Base-by-base conservation (phyloP, 2,329 filamentous ascomycete genomes). In the Lecanicillium sp. region DNA sequence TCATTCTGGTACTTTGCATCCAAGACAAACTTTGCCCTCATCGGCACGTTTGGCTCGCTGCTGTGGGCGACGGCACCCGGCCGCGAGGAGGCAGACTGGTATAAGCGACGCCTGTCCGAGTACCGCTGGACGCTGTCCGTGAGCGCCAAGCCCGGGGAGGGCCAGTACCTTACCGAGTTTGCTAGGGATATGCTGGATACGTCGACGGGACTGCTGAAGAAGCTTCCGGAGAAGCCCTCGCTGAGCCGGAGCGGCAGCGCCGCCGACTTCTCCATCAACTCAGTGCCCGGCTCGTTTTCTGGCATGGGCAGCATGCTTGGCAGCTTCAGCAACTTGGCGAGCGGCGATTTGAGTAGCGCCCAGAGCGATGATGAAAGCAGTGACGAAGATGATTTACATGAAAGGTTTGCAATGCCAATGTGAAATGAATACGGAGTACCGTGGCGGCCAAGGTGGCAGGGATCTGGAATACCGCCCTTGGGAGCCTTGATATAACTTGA, bases 51-150 rank as follows among this genome's bases (percentile, higher is more conserved):
- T 57, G 90, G 89, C 4, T 86, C 85, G 12, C 69, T 97, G 10
- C 74, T 97, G 4, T 90, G 87, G 77, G 87, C 89, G 9, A 95
- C 89, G 1, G 86, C 86, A 0, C 87, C 87, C 0, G 87, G 85
- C 0, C 74, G 79, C 35, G 88, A 96, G 56, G 90, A 97, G 60
- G 87, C 86, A 1, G 87, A 92, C 22, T 97, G 94, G 72, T 98
- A 97, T 62, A 79, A 86, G 28, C 75, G 85, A 11, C 72, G 90
- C 1, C 64, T 97, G 17, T 81, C 80, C 43, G 90, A 98, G 62
- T 97, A 96, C 56, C 77, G 87, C 36, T 98, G 90, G 90, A 96
- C 90, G 9, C 69, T 97, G 40, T 84, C 83, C 8, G 89, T 97
- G 34, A 89, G 83, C 60, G 81, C 79, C 32, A 87, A 87, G 57